Evolutionary conservation across 306 rosid genomes (phyloP).

Genomic region (Dicorynia guianensis): DNA sequence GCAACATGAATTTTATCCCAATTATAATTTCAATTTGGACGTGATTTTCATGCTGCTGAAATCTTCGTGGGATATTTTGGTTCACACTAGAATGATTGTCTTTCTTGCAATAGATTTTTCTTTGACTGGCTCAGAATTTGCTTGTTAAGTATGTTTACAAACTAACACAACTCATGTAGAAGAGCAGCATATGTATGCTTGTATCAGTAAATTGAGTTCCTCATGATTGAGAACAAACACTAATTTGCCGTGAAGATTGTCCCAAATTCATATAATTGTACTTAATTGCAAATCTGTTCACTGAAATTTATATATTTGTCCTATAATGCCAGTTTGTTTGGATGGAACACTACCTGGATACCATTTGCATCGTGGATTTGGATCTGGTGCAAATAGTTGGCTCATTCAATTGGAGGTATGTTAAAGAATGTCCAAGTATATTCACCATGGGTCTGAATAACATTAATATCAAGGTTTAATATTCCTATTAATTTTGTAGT

Average conservation of each 20-base stretch:
- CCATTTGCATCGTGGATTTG: conserved; percentile 76
- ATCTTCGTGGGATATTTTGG: neutral
- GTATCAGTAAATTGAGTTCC: conserved; percentile 21
- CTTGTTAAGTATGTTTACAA: neutral
- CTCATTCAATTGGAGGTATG: conserved; percentile 81
- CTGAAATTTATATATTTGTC: conserved; percentile 32
- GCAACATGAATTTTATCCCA: neutral
- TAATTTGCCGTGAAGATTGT: conserved; percentile 12
- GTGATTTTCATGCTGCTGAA: neutral
- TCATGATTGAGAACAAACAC: neutral
- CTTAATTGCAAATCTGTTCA: conserved; percentile 16
- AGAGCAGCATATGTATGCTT: conserved; percentile 1
- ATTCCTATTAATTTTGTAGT: neutral
- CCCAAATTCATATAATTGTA: conserved; percentile 18
- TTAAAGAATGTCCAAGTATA: conserved; percentile 3
- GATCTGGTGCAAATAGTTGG: conserved; percentile 87
- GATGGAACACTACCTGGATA: conserved; percentile 94
- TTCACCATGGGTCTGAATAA: conserved; percentile 12
- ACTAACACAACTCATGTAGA: neutral
- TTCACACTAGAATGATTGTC: neutral
- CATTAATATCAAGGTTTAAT: conserved; percentile 2
- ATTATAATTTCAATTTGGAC: conserved; percentile 7
- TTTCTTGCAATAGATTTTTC: neutral
- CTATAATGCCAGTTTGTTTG: conserved; percentile 68
- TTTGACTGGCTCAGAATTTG: neutral